Conservation (phyloP, 2,329 filamentous ascomycete genomes). For the Fusarium concolor region DNA sequence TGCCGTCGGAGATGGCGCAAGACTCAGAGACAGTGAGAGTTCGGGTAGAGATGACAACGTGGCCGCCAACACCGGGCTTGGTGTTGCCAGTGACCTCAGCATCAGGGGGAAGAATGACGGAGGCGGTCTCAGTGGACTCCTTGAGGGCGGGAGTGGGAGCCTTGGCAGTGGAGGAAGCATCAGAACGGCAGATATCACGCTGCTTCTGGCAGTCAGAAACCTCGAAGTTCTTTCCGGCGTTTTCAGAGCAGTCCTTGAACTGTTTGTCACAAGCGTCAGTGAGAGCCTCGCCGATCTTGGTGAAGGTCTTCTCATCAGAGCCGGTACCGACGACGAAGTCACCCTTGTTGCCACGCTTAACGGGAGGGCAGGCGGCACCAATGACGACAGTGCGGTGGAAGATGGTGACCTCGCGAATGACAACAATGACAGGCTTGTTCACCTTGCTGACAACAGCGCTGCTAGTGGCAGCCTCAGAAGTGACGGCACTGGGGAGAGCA, state of each 20-base stretch:
- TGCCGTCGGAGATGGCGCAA: constrained; percentile 41
- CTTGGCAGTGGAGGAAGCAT: constrained; percentile 41
- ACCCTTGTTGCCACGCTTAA: constrained; percentile 36
- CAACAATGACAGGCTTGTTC: constrained; percentile 36
- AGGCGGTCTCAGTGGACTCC: constrained; percentile 43
- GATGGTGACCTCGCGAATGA: constrained; percentile 41
- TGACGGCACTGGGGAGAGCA: constrained; percentile 9
- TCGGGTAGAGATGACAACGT: constrained; percentile 42
- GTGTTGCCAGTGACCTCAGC: constrained; percentile 24
- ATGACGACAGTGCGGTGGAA: constrained; percentile 41
- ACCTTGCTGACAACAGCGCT: constrained; percentile 35
- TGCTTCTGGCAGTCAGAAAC: constrained; percentile 43
- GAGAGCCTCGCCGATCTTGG: constrained; percentile 39
- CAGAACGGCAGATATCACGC: constrained; percentile 40
- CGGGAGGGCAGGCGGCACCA: constrained; percentile 45
- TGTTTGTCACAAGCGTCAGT: constrained; percentile 44
- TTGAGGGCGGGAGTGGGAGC: constrained; percentile 32
- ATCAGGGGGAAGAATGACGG: constrained; percentile 44
- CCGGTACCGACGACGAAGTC: constrained; percentile 40
- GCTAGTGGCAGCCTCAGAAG: constrained; percentile 28
- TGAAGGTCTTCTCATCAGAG: constrained; percentile 34
- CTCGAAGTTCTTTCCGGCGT: constrained; percentile 43
- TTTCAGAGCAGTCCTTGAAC: constrained; percentile 40
- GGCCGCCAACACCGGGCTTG: constrained; percentile 39
- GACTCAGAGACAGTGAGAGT: constrained; percentile 45